Evolutionary conservation across 768 basidiomycete species (phyloP), one percentile per base, ranked within the genome.

Genomic region (Vararia minispora): DNA sequence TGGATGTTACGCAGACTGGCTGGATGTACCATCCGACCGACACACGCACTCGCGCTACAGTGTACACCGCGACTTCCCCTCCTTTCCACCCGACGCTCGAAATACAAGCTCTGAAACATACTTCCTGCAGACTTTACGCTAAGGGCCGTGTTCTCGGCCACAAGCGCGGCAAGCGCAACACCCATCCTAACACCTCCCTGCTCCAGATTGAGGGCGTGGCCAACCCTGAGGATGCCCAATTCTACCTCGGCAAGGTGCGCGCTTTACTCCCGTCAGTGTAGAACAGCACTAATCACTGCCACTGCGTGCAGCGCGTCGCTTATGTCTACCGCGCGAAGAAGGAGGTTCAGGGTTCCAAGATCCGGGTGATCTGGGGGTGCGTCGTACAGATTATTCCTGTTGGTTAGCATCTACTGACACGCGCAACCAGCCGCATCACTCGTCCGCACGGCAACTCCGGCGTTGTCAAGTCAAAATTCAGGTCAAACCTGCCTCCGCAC

Each of bases 321-420:
- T 99, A 82, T 65, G 91, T 99, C 51, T 99, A 99, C 80, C 85
- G 82, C 60, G 94, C 91, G 44, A 91, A 95, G 74, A 73, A 78
- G 61, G 87, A 89, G 65, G 76, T 94, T 50, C 80, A 81, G 61
- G 95, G 95, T 43, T 86, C 89, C 51, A 91, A 92, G 65, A 70
- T 97, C 57, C 86, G 95, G 51, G 89, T 98, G 47, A 97, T 98
- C 71, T 98, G 91, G 91, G 95, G 92, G 87, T 88, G 53, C 56
- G 79, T 68, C 38, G 18, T 28, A 30, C 17, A 28, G 11, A 14
- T 16, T 10, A 22, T 17, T 28, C 9, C 11, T 31, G n/a, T 28
- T 31, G 4, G 29, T 40, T 28, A 18, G 30, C 23, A 23, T 44
- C 36, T 34, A 6, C 35, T 38, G n/a, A n/a, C n/a, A n/a, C n/a